Base-by-base conservation (phyloP, 768 basidiomycete genomes). In the Macrolepiota albuminosa region DNA sequence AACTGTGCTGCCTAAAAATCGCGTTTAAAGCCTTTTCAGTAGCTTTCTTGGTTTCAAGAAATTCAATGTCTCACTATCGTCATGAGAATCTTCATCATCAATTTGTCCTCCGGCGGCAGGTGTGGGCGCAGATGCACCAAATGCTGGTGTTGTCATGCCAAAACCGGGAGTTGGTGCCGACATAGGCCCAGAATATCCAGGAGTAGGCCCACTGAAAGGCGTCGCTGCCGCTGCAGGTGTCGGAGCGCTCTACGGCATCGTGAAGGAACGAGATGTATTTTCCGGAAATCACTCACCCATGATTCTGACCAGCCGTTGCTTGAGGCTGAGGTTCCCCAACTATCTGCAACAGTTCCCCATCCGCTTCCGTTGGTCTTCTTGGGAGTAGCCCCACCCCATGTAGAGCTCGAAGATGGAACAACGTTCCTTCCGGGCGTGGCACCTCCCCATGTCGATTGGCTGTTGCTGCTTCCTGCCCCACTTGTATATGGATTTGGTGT, bases 401-500 rank as follows among this genome's bases (percentile, higher is more conserved):
- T 73, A 1, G 59, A 46, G 34, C 39, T 50, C 21, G 55, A 40
- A 36, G 59, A 37, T 24, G 56, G 52, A 9, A 54, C 54, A 46
- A 52, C 57, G 61, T 55, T 66, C 66, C 72, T 61, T 50, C 70
- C 68, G n/a, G 72, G 74, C 48, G 71, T 74, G 18, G 64, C 69
- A 42, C 69, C 66, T 26, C 73, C 71, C 52, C 73, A 72, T 47
- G 67, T 70, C 18, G 72, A 67, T 61, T 81, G 77, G 57, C 80
- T 82, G 0, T 84, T 83, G 33, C 81, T 83, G 62, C 76, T 75
- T 10, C 81, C 75, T 37, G 78, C 76, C 42, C 74, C 73, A 52
- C 70, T 70, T 16, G 76, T 70, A 60, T 90, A 88, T 1, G 88
- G 87, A 69, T 90, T 91, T 4, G 90, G 89, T 2, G 90, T 91